Evolutionary conservation across 2,329 filamentous ascomycete species (phyloP).

Genomic region (Beauveria sp.): DNA sequence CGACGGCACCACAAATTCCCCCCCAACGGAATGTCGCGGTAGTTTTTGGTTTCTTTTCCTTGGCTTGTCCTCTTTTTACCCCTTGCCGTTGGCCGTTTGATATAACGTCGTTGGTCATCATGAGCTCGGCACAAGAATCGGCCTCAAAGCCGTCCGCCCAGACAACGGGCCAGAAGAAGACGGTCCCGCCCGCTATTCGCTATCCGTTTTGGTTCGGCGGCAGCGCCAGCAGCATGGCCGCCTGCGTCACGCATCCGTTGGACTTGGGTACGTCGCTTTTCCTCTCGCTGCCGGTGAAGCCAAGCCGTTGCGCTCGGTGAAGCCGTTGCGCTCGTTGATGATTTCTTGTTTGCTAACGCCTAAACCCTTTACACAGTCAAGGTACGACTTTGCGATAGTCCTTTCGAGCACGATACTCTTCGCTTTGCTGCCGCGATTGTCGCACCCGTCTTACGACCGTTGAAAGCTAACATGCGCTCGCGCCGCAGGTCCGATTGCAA

Average conservation of each 20-base stretch:
- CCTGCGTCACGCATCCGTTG: constrained; percentile 85
- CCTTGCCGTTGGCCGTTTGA: neutral
- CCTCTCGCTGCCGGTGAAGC: neutral
- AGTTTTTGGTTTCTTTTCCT: neutral
- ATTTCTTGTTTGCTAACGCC: constrained; percentile 16
- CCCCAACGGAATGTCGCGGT: constrained; percentile 2
- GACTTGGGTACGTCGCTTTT: constrained; percentile 64
- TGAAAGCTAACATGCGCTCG: constrained; percentile 12
- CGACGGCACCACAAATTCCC: neutral
- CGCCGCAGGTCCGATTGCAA: constrained; percentile 70
- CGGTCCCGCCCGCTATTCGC: constrained; percentile 34
- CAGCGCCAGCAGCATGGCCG: constrained; percentile 85
- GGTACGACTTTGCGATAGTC: constrained; percentile 21
- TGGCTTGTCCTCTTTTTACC: neutral
- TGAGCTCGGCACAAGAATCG: constrained; percentile 9
- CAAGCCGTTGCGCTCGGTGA: neutral
- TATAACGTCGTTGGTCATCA: neutral
- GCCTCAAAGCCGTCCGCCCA: constrained; percentile 15
- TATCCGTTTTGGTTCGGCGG: constrained; percentile 97
- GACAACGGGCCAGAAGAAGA: constrained; percentile 22
- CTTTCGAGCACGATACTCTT: neutral
- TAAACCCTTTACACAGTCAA: constrained; percentile 39
- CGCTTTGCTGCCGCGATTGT: neutral
- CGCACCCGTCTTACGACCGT: neutral
- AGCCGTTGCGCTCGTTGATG: neutral